phyloP scores from a whole-genome alignment of 305 asterid genomes.

The Solanum hybrid region DNA sequence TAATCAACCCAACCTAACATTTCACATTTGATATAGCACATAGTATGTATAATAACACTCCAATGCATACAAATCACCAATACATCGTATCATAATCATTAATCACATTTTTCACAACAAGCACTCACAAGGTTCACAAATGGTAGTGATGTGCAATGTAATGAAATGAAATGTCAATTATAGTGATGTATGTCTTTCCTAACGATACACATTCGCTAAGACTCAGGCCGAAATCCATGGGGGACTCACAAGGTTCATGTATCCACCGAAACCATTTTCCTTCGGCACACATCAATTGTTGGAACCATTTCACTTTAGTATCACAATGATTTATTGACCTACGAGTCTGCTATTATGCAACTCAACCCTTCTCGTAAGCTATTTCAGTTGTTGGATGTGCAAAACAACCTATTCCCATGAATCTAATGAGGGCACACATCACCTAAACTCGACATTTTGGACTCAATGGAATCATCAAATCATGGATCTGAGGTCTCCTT shows the following conservation, averaged over 20 bases:
- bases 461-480: too few species aligned
- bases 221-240: accelerated
- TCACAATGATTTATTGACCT: too few species aligned
- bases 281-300: not conserved
- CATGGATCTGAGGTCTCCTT: too few species aligned
- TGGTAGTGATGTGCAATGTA: not conserved
- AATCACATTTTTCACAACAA: not conserved
- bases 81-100: not conserved
- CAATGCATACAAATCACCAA: not conserved
- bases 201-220: not conserved
- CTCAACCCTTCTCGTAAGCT: too few species aligned
- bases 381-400: too few species aligned
- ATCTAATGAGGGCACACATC: not conserved
- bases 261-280: not conserved
- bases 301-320: too few species aligned
- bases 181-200: not conserved
- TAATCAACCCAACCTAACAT: not conserved
- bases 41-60: not conserved
- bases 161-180: not conserved
- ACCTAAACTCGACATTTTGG: not conserved
- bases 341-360: too few species aligned
- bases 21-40: not conserved
- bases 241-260: not conserved
- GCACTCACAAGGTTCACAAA: not conserved
- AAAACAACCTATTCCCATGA: too few species aligned